Conservation (phyloP, 1,284 basidiomycete genomes). For the Trametes pubescens region DNA sequence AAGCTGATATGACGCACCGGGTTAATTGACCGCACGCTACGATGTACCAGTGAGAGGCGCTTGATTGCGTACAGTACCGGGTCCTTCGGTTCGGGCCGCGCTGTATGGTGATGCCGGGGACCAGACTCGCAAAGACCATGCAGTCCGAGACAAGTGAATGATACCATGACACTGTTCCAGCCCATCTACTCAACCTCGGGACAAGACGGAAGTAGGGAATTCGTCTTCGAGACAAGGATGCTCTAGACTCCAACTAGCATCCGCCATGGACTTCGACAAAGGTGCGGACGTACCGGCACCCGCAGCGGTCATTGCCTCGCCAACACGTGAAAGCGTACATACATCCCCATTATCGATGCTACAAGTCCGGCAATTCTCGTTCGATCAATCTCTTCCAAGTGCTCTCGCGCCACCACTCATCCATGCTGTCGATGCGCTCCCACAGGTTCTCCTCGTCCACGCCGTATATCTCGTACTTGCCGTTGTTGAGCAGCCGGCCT, state of each 20-base stretch:
- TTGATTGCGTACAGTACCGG: neutral
- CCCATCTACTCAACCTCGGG: neutral
- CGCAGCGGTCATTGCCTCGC: neutral
- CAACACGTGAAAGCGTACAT: slow-evolving; percentile 4
- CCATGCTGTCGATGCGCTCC: slow-evolving; percentile 80
- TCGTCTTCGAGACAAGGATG: neutral
- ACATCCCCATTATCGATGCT: slow-evolving; percentile 27
- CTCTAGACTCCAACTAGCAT: neutral
- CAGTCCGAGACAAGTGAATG: no score
- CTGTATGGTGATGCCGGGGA: neutral
- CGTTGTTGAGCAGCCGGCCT: slow-evolving; percentile 66
- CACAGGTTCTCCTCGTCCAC: slow-evolving; percentile 85
- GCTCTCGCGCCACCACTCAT: slow-evolving; percentile 94
- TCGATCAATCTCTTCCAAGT: slow-evolving; percentile 87
- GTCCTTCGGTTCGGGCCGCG: neutral
- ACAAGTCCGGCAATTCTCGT: slow-evolving; percentile 89
- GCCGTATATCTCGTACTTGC: slow-evolving; percentile 89
- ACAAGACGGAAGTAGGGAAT: neutral
- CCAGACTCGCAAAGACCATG: neutral
- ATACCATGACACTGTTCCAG: no score
- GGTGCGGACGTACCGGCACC: neutral
- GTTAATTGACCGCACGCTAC: slow-evolving; percentile 8
- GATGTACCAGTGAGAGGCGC: slow-evolving; percentile 23
- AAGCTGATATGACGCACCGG: slow-evolving; percentile 15
- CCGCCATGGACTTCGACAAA: neutral